A percentile compares a stretch with the other conserved stretches of the same genome.
Conservation (phyloP, 2,329 filamentous ascomycete genomes). For the Furcasterigmium sp. region DNA sequence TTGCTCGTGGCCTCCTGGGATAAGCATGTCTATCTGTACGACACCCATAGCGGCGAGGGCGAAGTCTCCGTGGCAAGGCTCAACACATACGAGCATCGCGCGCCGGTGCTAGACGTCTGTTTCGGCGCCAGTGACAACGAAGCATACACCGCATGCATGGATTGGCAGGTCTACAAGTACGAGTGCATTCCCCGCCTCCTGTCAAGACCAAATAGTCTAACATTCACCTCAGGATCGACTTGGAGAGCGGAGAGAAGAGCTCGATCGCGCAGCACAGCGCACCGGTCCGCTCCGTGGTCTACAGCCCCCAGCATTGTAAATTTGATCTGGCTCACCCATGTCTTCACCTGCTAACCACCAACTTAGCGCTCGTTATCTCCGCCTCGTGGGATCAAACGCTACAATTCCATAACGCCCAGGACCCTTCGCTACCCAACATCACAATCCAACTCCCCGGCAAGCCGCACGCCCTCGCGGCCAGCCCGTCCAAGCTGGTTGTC, state of each 20-base stretch:
- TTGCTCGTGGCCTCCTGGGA: slow-evolving; percentile 96
- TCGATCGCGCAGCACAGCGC: slow-evolving; percentile 73
- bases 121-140: slow-evolving; percentile 80
- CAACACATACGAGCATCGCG: slow-evolving; percentile 71
- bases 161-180: slow-evolving; percentile 77
- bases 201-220: neutral
- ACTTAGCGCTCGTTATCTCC: slow-evolving; percentile 68
- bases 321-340: slow-evolving; percentile 4
- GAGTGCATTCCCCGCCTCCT: slow-evolving; percentile 10
- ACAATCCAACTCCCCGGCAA: slow-evolving; percentile 73
- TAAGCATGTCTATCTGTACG: slow-evolving; percentile 84
- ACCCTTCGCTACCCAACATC: slow-evolving; percentile 48
- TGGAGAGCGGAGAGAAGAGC: slow-evolving; percentile 66
- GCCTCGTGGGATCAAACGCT: slow-evolving; percentile 92
- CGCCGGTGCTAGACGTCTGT: slow-evolving; percentile 85
- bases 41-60: slow-evolving; percentile 54
- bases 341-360: slow-evolving; percentile 2
- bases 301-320: slow-evolving; percentile 66
- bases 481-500: slow-evolving; percentile 77
- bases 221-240: slow-evolving; percentile 48
- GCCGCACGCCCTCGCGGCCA: slow-evolving; percentile 80
- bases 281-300: slow-evolving; percentile 79
- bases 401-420: slow-evolving; percentile 68
- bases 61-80: slow-evolving; percentile 58
- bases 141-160: slow-evolving; percentile 81